These are phyloP conservation scores for Trichoderma guizhouense DNA, from an alignment of 2,329 filamentous ascomycete species.

Conservation along the genomic window DNA sequence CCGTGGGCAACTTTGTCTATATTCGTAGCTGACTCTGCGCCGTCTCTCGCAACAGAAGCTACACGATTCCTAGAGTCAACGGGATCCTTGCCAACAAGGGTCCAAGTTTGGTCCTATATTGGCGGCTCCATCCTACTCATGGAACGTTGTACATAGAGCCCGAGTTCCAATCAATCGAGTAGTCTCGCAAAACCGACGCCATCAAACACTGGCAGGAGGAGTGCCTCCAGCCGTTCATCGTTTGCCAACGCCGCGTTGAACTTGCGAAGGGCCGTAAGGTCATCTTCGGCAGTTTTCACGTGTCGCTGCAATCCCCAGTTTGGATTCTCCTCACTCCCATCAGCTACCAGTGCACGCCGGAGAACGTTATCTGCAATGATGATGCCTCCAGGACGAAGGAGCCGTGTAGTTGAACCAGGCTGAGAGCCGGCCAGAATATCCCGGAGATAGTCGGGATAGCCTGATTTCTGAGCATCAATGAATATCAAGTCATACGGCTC, in stretches of 20 bases:
- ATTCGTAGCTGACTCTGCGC: background rate
- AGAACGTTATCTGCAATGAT: conserved; percentile 52
- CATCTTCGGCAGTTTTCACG: conserved; percentile 18
- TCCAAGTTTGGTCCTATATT: background rate
- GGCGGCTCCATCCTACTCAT: background rate
- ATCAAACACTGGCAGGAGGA: conserved; percentile 38
- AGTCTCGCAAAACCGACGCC: conserved; percentile 34
- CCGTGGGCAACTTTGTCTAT: background rate
- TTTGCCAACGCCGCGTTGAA: conserved; percentile 28
- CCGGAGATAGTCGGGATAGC: conserved; percentile 44
- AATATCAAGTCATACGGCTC: conserved; percentile 49
- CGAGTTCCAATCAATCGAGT: conserved; percentile 24
- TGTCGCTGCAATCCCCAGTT: conserved; percentile 20
- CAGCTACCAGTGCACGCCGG: conserved; percentile 43
- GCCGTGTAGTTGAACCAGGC: conserved; percentile 32
- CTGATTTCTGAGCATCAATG: conserved; percentile 48
- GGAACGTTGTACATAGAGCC: background rate
- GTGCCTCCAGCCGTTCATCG: conserved; percentile 32
- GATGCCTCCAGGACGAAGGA: conserved; percentile 44
- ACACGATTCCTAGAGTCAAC: background rate
- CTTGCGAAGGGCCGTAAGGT: conserved; percentile 27
- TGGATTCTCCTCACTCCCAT: conserved; percentile 36
- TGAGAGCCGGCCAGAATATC: conserved; percentile 40
- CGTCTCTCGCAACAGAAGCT: background rate
- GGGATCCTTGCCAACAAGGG: background rate